Conservation (phyloP, 345 rosid genomes). For the Citrus glauca region DNA sequence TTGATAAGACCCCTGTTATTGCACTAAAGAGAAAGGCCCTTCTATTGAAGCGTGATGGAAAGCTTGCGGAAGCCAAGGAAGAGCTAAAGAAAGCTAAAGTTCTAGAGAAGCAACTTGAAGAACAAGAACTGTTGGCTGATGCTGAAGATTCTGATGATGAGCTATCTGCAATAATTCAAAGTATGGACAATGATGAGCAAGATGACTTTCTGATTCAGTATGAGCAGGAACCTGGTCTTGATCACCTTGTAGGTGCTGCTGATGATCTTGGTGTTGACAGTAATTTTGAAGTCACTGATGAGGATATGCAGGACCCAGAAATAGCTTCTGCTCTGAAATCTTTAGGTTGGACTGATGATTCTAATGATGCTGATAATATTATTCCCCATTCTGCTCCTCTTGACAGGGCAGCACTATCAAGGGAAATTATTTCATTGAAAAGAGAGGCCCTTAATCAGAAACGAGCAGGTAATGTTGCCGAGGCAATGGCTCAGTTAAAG, state of each 20-base stretch:
- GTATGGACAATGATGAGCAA: slow-evolving; percentile 55
- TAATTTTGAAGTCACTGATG: slow-evolving; percentile 74
- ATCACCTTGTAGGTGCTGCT: slow-evolving; percentile 39
- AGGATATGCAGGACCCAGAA: slow-evolving; percentile 84
- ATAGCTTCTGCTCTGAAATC: slow-evolving; percentile 65
- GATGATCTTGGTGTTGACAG: slow-evolving; percentile 53
- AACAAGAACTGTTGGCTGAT: slow-evolving; percentile 70
- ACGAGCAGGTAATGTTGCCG: slow-evolving; percentile 51
- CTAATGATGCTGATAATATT: slow-evolving; percentile 27
- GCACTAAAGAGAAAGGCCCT: slow-evolving; percentile 83
- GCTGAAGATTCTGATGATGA: slow-evolving; percentile 93
- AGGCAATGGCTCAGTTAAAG: slow-evolving; percentile 70
- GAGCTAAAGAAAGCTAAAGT: slow-evolving; percentile 83
- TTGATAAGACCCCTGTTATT: slow-evolving; percentile 54
- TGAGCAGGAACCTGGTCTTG: slow-evolving; percentile 32
- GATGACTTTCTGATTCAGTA: slow-evolving; percentile 42
- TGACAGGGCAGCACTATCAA: slow-evolving; percentile 37
- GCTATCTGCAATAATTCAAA: slow-evolving; percentile 56
- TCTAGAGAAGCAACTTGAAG: slow-evolving; percentile 86
- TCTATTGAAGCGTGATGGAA: slow-evolving; percentile 81
- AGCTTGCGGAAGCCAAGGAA: slow-evolving; percentile 94
- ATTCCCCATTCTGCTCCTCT: slow-evolving; percentile 20
- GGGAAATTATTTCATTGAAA: slow-evolving; percentile 55
- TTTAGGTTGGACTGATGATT: slow-evolving; percentile 80
- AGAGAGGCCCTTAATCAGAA: slow-evolving; percentile 62